A percentile compares a stretch with the other conserved stretches of the same genome.
Evolutionary conservation across 2,329 filamentous ascomycete species (phyloP).

Genomic region (Hypoxylon sp.): DNA sequence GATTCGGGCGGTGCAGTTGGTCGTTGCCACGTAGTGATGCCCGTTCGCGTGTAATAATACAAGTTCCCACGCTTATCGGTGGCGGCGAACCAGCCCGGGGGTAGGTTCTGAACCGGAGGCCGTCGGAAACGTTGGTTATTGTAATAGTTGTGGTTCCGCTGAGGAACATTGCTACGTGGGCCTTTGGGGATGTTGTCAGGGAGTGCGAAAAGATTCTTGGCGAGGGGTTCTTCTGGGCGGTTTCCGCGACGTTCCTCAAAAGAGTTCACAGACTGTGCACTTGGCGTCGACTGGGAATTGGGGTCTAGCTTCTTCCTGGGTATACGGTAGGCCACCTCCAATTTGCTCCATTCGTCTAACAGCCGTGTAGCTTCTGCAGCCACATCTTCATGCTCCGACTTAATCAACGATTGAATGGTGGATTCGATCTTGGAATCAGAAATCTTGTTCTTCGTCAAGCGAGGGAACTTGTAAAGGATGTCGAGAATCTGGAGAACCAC

Average conservation of each 20-base stretch:
- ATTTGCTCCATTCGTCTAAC: conserved; percentile 87
- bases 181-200: conserved; percentile 69
- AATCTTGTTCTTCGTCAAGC: conserved; percentile 96
- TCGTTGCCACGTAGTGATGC: conserved; percentile 84
- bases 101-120: conserved; percentile 69
- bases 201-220: conserved; percentile 61
- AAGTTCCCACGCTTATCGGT: conserved; percentile 77
- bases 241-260: conserved; percentile 77
- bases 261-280: conserved; percentile 64
- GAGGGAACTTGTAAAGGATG: conserved; percentile 89
- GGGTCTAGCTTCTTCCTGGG: conserved; percentile 89
- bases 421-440: conserved; percentile 94
- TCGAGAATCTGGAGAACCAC: conserved; percentile 90
- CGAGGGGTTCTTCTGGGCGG: conserved; percentile 59
- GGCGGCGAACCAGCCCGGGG: conserved; percentile 88
- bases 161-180: conserved; percentile 72
- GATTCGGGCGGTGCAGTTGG: conserved; percentile 76
- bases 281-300: conserved; percentile 63
- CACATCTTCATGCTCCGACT: conserved; percentile 81
- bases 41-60: conserved; percentile 88
- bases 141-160: conserved; percentile 68
- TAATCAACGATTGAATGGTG: conserved; percentile 77
- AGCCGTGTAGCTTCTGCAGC: conserved; percentile 78
- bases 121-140: conserved; percentile 68
- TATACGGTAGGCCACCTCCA: conserved; percentile 93